Evolutionary conservation across 2,329 filamentous ascomycete species (phyloP).

Genomic region (Colletotrichum graminicola): DNA sequence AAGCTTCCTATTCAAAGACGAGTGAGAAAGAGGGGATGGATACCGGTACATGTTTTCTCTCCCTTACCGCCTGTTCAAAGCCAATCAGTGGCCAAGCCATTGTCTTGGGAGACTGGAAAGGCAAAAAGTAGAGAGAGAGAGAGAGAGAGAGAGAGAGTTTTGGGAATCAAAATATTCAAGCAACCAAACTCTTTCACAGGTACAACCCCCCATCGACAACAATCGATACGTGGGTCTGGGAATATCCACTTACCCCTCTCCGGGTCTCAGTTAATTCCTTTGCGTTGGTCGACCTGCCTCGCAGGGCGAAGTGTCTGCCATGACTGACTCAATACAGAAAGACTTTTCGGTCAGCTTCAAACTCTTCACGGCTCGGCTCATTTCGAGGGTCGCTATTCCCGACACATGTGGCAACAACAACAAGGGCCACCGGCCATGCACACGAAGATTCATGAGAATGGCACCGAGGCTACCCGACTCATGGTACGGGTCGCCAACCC

Average conservation of each 20-base stretch:
- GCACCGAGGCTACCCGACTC: background rate
- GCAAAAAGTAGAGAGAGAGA: background rate
- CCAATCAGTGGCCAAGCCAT: conserved; percentile 31
- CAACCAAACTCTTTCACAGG: background rate
- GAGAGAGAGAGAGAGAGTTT: background rate
- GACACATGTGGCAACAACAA: conserved; percentile 11
- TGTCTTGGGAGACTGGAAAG: conserved; percentile 14
- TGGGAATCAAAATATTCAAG: background rate
- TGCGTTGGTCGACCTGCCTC: background rate
- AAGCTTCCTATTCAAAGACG: background rate
- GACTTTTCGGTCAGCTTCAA: conserved; percentile 10
- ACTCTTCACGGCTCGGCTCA: background rate
- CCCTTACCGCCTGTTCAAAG: conserved; percentile 23
- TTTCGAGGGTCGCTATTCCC: conserved; percentile 13
- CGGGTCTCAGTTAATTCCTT: conserved; percentile 13
- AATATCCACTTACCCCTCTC: conserved; percentile 22
- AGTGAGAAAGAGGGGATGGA: conserved; percentile 8
- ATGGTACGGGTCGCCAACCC: background rate
- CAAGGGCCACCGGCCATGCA: background rate
- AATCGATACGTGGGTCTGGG: conserved; percentile 9
- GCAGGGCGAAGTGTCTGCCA: background rate
- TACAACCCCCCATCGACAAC: background rate
- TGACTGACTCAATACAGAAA: background rate
- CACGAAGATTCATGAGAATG: background rate
- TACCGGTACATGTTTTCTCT: conserved; percentile 9